Evolutionary conservation across 176 grass and related monocot genomes (phyloP).

Genomic region (Carex cristatella): DNA sequence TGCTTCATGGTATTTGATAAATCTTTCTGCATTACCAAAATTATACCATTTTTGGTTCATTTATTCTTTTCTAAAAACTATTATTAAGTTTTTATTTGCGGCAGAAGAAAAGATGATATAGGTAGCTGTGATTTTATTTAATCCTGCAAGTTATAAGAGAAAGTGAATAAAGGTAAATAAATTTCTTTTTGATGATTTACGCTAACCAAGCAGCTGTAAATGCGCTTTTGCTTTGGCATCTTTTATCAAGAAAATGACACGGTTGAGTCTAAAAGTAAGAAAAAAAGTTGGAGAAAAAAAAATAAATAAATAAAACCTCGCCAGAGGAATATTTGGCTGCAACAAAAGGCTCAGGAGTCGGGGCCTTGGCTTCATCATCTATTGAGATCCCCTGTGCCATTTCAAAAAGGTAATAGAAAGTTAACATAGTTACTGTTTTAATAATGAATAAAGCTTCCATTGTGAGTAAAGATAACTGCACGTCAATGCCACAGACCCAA

Average conservation of each 20-base stretch:
- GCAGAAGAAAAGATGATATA: constrained; percentile 24
- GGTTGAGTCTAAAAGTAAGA: not conserved
- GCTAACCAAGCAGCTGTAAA: not conserved
- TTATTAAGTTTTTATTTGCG: constrained; percentile 27
- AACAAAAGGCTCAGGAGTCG: constrained; percentile 39
- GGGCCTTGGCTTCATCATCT: constrained; percentile 43
- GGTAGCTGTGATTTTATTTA: constrained; percentile 30
- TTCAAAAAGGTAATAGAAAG: constrained; percentile 11
- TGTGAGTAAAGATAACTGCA: constrained; percentile 1
- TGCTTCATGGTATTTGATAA: constrained; percentile 54
- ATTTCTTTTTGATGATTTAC: constrained; percentile 1
- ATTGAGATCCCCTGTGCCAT: constrained; percentile 64
- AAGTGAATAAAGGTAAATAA: constrained; percentile 5
- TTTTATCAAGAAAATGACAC: not conserved
- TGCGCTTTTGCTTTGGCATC: not conserved
- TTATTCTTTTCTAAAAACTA: constrained; percentile 7
- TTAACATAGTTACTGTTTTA: not conserved
- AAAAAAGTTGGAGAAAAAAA: not conserved
- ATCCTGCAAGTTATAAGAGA: constrained; percentile 35
- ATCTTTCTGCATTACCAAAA: constrained; percentile 18
- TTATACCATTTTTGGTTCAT: constrained; percentile 23
- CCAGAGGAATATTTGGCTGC: constrained; percentile 46
- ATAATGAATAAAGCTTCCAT: not conserved
- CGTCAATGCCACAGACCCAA: not conserved
- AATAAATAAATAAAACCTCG: constrained; percentile 28